Percentiles rank a stretch among this genome's conserved stretches.
These are phyloP conservation scores for Dimocarpus longan DNA, from an alignment of 345 rosid genomes.

Conservation along the genomic window DNA sequence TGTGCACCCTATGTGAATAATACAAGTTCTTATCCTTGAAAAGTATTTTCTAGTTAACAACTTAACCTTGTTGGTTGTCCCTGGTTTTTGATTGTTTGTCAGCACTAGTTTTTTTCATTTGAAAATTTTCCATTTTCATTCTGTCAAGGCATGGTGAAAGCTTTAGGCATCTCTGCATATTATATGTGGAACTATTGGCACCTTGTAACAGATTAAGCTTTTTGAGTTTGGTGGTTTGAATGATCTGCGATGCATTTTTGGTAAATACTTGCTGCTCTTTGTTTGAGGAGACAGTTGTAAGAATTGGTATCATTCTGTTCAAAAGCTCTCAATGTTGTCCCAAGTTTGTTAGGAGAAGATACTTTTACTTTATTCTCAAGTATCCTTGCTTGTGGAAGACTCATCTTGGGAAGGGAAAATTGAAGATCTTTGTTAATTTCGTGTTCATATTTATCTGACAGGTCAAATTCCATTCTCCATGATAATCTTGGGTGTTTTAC, in stretches of 20 bases:
- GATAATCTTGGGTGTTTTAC: neutral
- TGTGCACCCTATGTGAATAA: too few relatives aligned
- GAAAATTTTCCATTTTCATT: too few relatives aligned
- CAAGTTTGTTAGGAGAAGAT: neutral
- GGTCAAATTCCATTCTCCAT: neutral
- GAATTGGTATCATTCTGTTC: too few relatives aligned
- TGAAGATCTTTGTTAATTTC: neutral
- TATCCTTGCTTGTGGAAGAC: neutral
- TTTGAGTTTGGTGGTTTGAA: neutral
- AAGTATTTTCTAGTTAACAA: too few relatives aligned
- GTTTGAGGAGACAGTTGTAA: too few relatives aligned
- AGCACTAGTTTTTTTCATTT: neutral
- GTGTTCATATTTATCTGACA: too few relatives aligned
- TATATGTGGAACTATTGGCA: neutral
- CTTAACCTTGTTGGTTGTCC: neutral
- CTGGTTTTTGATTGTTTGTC: neutral
- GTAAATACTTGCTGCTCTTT: too few relatives aligned
- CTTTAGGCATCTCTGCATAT: neutral
- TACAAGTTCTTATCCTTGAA: too few relatives aligned
- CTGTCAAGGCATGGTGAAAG: neutral
- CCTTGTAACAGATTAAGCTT: neutral
- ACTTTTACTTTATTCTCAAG: neutral
- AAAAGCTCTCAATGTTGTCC: neutral
- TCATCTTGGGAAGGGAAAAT: neutral
- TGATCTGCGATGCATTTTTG: neutral